Base-by-base conservation (phyloP, 208 protist species). In the Polymyxa betae region DNA sequence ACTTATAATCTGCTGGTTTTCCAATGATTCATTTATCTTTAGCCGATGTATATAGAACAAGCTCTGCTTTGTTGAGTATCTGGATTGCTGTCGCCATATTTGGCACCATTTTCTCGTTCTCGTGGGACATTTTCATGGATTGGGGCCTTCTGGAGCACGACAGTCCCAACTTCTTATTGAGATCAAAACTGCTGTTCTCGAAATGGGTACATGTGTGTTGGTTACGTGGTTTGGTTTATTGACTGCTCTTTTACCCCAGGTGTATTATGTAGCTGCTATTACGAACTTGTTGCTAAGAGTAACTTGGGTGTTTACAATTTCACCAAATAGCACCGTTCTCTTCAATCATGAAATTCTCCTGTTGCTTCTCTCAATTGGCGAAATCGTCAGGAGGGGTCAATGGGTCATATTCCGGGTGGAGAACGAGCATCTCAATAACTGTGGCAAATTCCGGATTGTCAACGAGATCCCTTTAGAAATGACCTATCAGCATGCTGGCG, bases 391-490 rank as follows among this genome's bases (percentile, higher is more conserved):
- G 32, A 5, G 88, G 1, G 46, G 88, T 1, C 46, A 77, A 38
- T 89, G 88, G 88, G 45, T 77, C 16, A 72, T 89, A 20, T 89
- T 89, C n/a, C 88, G 88, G 5, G 54, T 89, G 12, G 88, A 89
- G n/a, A 89, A 89, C 88, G 88, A 89, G 54, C 88, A 89, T 44
- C 54, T 89, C 12, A 89, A 89, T 45, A 89, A 89, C 66, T 89
- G 88, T 66, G 88, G 88, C 32, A 32, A 44, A 32, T 89, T 89
- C 54, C 88, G 88, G 54, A 66, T 89, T 32, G 46, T 89, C 16
- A 38, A 89, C 29, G 88, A 89, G 54, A 89, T 89, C 5, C 88
- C 88, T 5, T 20, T 77, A 29, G 49, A 77, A 12, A 89, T 89
- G 46, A 88, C 12, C 44, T 5, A 5, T 29, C 77, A 88, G 5